phyloP scores from a whole-genome alignment of 768 basidiomycete genomes.

The Infundibulicybe gibba region DNA sequence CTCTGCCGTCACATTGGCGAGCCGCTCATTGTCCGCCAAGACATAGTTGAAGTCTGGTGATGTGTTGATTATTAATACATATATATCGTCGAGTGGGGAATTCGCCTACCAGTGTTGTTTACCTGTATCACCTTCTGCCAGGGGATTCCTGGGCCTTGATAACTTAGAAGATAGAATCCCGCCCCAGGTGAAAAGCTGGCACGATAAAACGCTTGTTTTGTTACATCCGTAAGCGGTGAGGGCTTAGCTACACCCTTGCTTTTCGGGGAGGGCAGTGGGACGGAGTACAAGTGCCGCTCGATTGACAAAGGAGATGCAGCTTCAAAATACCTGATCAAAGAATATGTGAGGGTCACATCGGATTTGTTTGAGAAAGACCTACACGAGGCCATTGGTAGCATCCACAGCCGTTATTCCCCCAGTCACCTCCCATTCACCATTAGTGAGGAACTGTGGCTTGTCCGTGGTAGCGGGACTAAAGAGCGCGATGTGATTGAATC shows the following conservation, averaged over 20 bases:
- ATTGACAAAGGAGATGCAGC: conserved; percentile 81
- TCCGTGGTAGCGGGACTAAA: conserved; percentile 74
- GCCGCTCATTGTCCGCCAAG: conserved; percentile 65
- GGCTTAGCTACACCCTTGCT: conserved; percentile 33
- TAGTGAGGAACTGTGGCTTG: conserved; percentile 79
- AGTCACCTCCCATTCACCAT: conserved; percentile 89
- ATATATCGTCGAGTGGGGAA: background rate
- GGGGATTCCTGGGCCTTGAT: conserved; percentile 79
- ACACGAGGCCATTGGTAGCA: conserved; percentile 65
- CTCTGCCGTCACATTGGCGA: conserved; percentile 59
- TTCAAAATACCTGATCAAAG: conserved; percentile 71
- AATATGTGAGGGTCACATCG: conserved; percentile 9
- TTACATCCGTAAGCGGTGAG: conserved; percentile 48
- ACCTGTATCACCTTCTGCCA: conserved; percentile 79
- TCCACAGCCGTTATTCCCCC: conserved; percentile 73
- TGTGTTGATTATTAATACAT: background rate
- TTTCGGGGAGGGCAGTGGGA: conserved; percentile 56
- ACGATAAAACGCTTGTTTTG: conserved; percentile 54
- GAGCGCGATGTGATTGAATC: conserved; percentile 90
- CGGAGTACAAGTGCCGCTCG: conserved; percentile 81
- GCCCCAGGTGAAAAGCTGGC: conserved; percentile 81
- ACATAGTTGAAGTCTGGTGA: conserved; percentile 55
- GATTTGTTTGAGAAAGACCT: too few species aligned
- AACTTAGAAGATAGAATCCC: conserved; percentile 79
- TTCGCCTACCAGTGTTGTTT: conserved; percentile 32